Conservation (phyloP, 2,329 filamentous ascomycete genomes). For the Metarhizium anisopliae region DNA sequence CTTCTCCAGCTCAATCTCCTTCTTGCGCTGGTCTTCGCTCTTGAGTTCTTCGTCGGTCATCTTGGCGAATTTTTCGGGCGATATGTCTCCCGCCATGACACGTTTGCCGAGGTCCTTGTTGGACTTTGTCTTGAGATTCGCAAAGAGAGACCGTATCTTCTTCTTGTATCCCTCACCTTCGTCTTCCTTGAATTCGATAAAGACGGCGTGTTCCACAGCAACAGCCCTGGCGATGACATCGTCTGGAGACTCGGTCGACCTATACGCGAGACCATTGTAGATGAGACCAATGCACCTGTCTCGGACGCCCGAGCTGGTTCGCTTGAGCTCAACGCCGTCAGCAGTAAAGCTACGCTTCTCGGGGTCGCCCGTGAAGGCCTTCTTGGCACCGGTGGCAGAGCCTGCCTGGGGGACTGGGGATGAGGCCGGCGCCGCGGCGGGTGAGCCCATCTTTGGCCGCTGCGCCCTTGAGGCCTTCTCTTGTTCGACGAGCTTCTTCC, state of each 20-base stretch:
- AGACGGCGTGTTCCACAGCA: conserved; percentile 77
- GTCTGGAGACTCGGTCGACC: conserved; percentile 61
- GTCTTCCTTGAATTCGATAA: conserved; percentile 59
- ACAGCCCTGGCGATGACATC: conserved; percentile 65
- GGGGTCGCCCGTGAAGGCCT: conserved; percentile 52
- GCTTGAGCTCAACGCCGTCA: conserved; percentile 71
- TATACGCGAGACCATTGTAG: conserved; percentile 77
- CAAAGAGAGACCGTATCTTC: conserved; percentile 87
- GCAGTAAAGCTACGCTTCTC: conserved; percentile 74
- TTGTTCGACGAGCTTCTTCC: conserved; percentile 69
- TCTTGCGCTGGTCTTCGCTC: conserved; percentile 68
- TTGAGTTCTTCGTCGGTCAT: conserved; percentile 92
- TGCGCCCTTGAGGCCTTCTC: conserved; percentile 44
- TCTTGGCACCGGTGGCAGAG: conserved; percentile 33
- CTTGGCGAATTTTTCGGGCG: conserved; percentile 63
- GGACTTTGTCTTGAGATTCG: conserved; percentile 88
- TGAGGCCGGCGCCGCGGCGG: conserved; percentile 38
- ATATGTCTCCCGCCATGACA: conserved; percentile 67
- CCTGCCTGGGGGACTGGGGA: conserved; percentile 39
- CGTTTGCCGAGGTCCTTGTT: conserved; percentile 69
- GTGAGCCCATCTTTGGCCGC: conserved; percentile 31
- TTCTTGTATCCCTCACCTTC: conserved; percentile 62
- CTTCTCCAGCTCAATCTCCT: conserved; percentile 68
- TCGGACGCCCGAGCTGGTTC: conserved; percentile 64
- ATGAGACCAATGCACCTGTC: conserved; percentile 84